Evolutionary conservation across 148 eudicot species (phyloP).

Genomic region (Fagopyrum homotropicum): DNA sequence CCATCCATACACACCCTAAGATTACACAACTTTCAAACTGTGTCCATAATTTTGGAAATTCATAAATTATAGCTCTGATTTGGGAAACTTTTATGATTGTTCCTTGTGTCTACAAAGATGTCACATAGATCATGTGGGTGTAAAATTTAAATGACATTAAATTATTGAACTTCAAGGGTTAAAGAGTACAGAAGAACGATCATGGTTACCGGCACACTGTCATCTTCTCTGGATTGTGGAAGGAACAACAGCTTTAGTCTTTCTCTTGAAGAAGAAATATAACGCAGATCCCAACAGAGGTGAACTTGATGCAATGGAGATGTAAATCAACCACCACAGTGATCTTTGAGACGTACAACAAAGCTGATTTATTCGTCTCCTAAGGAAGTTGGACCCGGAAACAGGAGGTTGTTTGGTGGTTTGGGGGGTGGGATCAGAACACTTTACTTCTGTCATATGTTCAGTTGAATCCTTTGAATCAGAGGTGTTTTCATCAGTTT

Average conservation of each 20-base stretch:
- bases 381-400: slow-evolving; percentile 18
- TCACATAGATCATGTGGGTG: neutral
- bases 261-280: slow-evolving; percentile 43
- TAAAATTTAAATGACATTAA: neutral
- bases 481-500: slow-evolving; percentile 22
- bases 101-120: neutral
- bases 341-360: slow-evolving; percentile 46
- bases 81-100: too few relatives aligned
- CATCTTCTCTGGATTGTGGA: slow-evolving; percentile 26
- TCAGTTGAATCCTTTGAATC: slow-evolving; percentile 18
- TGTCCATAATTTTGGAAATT: too few relatives aligned
- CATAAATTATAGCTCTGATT: too few relatives aligned
- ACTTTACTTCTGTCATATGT: slow-evolving; percentile 16
- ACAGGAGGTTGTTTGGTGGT: slow-evolving; percentile 20
- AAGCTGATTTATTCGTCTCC: slow-evolving; percentile 46
- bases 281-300: slow-evolving; percentile 55
- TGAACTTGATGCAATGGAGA: slow-evolving; percentile 55
- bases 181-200: neutral
- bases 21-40: too few relatives aligned
- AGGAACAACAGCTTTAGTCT: slow-evolving; percentile 21
- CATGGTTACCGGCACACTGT: slow-evolving; percentile 16
- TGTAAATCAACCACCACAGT: slow-evolving; percentile 69
- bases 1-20: neutral
- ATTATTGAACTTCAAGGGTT: neutral
- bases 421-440: slow-evolving; percentile 13